These are phyloP conservation scores for Zasmidium angulare DNA, from an alignment of 2,329 filamentous ascomycete species.

Conservation along the genomic window DNA sequence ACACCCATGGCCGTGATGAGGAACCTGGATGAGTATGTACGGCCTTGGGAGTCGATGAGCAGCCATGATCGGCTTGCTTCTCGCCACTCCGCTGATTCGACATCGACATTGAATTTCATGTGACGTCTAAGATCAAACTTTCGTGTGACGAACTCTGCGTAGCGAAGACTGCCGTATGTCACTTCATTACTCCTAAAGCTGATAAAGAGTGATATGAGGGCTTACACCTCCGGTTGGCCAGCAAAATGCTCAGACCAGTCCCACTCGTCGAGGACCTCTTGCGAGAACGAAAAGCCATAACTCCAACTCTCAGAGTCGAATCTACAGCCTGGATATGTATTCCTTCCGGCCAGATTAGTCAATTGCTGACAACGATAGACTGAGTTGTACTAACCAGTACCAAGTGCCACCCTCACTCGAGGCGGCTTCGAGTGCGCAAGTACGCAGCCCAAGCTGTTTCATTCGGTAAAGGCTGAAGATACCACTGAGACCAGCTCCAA, in stretches of 20 bases:
- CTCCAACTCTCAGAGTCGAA: constrained; percentile 49
- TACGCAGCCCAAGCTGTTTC: constrained; percentile 39
- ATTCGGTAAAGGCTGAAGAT: constrained; percentile 46
- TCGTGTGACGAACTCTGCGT: constrained; percentile 50
- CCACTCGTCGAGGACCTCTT: constrained; percentile 46
- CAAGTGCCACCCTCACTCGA: constrained; percentile 49
- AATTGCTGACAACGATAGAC: not conserved
- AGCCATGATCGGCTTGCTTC: constrained; percentile 35
- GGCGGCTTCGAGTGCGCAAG: constrained; percentile 43
- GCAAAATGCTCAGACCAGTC: constrained; percentile 39
- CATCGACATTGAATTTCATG: constrained; percentile 44
- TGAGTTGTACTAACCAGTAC: constrained; percentile 25
- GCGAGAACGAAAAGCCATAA: constrained; percentile 46
- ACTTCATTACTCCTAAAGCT: too few species aligned
- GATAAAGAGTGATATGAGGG: not conserved
- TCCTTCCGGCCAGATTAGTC: constrained; percentile 35
- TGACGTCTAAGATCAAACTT: constrained; percentile 42
- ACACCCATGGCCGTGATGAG: constrained; percentile 47
- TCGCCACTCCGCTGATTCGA: constrained; percentile 38
- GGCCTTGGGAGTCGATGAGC: constrained; percentile 27
- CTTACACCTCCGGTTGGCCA: constrained; percentile 43
- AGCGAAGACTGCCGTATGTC: constrained; percentile 39
- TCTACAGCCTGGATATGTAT: constrained; percentile 48
- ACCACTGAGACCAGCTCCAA: constrained; percentile 44
- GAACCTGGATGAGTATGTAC: constrained; percentile 36